Conservation (phyloP, 441 rosid genomes). For the Theobroma grandiflorum region DNA sequence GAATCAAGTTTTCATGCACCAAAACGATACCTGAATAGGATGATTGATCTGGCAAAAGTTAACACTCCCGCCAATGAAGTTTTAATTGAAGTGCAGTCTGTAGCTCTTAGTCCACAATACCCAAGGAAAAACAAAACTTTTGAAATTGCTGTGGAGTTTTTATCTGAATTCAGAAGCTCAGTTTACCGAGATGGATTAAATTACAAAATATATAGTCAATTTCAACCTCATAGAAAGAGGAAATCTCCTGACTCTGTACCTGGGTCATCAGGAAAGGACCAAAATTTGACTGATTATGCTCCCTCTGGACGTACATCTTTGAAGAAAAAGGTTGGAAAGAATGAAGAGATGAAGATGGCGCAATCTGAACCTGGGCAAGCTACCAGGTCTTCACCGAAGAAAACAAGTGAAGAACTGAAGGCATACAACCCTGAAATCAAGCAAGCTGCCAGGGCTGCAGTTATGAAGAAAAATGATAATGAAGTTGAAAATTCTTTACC, state of each 20-base stretch:
- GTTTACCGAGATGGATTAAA: constrained; percentile 47
- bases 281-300: constrained; percentile 29
- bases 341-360: constrained; percentile 24
- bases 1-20: constrained; percentile 37
- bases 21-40: constrained; percentile 35
- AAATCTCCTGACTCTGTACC: constrained; percentile 38
- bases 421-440: constrained; percentile 36
- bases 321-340: constrained; percentile 26
- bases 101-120: constrained; percentile 59
- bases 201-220: constrained; percentile 38
- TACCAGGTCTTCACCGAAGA: constrained; percentile 28
- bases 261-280: constrained; percentile 23
- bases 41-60: constrained; percentile 45
- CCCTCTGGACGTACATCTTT: constrained; percentile 30
- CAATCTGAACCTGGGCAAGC: constrained; percentile 26
- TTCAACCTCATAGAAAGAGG: constrained; percentile 45
- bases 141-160: constrained; percentile 58
- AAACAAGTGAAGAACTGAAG: constrained; percentile 33
- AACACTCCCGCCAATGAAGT: constrained; percentile 57
- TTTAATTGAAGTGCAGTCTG: constrained; percentile 51
- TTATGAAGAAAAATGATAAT: constrained; percentile 36
- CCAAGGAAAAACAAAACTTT: constrained; percentile 42
- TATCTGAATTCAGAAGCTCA: constrained; percentile 71
- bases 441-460: constrained; percentile 36
- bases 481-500: constrained; percentile 35